Conservation (phyloP, 805 yeast genomes). For the Nakazawaea peltata region DNA sequence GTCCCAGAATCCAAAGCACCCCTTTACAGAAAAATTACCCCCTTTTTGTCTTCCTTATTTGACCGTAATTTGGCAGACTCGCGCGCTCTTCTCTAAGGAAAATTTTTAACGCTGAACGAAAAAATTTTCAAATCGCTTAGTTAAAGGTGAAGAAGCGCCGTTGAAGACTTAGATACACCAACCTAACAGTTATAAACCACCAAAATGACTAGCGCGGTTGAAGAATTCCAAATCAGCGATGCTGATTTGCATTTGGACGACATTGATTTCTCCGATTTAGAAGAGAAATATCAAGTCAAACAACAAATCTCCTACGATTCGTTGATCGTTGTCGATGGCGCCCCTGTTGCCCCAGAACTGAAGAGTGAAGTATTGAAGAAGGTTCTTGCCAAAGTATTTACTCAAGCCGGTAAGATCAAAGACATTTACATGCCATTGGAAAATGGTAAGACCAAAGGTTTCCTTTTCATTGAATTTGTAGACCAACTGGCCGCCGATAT, state of each 20-base stretch:
- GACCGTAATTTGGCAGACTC: too few species aligned
- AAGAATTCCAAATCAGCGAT: slow-evolving; percentile 32
- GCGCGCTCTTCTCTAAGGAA: too few species aligned
- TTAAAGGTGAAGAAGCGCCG: too few species aligned
- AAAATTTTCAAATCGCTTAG: too few species aligned
- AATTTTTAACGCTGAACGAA: too few species aligned
- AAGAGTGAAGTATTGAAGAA: slow-evolving; percentile 79
- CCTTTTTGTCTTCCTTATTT: too few species aligned
- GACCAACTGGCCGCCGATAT: slow-evolving; percentile 58
- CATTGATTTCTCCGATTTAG: slow-evolving; percentile 79
- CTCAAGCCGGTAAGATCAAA: slow-evolving; percentile 69
- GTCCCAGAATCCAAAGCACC: too few species aligned
- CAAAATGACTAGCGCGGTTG: slow-evolving; percentile 14
- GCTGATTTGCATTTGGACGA: slow-evolving; percentile 47
- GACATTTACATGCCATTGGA: slow-evolving; percentile 80
- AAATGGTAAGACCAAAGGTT: slow-evolving; percentile 78
- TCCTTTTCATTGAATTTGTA: slow-evolving; percentile 75
- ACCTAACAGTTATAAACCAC: too few species aligned
- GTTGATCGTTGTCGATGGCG: slow-evolving; percentile 86
- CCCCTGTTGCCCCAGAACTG: slow-evolving; percentile 89
- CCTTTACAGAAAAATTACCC: too few species aligned
- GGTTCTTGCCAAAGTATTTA: slow-evolving; percentile 76
- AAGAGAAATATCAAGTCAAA: slow-evolving; percentile 56
- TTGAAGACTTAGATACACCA: too few species aligned
- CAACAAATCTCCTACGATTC: slow-evolving; percentile 59